These are phyloP conservation scores for Schizothecium vesticola DNA, from an alignment of 495 filamentous ascomycete species.

Conservation along the genomic window DNA sequence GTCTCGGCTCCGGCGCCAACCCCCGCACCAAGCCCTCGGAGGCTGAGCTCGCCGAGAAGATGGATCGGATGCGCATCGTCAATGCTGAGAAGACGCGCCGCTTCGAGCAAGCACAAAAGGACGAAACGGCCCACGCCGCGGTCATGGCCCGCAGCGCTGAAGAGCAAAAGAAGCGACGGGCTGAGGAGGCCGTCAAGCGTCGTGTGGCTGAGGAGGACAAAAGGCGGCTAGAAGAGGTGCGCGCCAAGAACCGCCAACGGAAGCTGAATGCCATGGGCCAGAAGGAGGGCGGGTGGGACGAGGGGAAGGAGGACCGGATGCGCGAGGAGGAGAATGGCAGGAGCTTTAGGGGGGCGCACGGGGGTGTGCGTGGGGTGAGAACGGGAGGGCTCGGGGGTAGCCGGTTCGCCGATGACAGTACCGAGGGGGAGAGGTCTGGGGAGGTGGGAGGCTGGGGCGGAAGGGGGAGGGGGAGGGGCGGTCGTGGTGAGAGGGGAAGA, in stretches of 20 bases:
- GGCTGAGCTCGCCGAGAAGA: slow-evolving; percentile 45
- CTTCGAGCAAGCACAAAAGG: slow-evolving; percentile 46
- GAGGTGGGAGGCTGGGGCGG: slow-evolving; percentile 26
- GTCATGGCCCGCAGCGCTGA: slow-evolving; percentile 49
- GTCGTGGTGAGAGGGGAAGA: slow-evolving; percentile 21
- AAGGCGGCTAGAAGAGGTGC: slow-evolving; percentile 45
- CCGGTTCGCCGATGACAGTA: slow-evolving; percentile 29
- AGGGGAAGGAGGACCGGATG: slow-evolving; percentile 34
- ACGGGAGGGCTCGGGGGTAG: slow-evolving; percentile 27
- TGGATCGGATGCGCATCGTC: slow-evolving; percentile 46
- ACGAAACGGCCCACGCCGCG: slow-evolving; percentile 45
- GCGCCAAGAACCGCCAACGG: slow-evolving; percentile 42
- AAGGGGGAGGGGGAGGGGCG: slow-evolving; percentile 24
- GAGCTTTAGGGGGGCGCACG: slow-evolving; percentile 37
- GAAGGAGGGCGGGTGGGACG: slow-evolving; percentile 45
- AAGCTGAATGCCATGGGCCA: slow-evolving; percentile 43
- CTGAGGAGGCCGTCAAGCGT: slow-evolving; percentile 37
- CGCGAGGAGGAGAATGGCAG: slow-evolving; percentile 26
- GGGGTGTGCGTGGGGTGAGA: slow-evolving; percentile 34
- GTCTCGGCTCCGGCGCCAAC: slow-evolving; percentile 42
- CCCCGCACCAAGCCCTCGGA: slow-evolving; percentile 51
- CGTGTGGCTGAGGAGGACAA: slow-evolving; percentile 37
- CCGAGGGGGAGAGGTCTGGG: slow-evolving; percentile 24
- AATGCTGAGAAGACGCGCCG: slow-evolving; percentile 43
- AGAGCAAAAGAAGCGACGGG: slow-evolving; percentile 40